These are phyloP conservation scores for Speleostelium caveatum DNA, from an alignment of 78 protist species.

Conservation along the genomic window DNA sequence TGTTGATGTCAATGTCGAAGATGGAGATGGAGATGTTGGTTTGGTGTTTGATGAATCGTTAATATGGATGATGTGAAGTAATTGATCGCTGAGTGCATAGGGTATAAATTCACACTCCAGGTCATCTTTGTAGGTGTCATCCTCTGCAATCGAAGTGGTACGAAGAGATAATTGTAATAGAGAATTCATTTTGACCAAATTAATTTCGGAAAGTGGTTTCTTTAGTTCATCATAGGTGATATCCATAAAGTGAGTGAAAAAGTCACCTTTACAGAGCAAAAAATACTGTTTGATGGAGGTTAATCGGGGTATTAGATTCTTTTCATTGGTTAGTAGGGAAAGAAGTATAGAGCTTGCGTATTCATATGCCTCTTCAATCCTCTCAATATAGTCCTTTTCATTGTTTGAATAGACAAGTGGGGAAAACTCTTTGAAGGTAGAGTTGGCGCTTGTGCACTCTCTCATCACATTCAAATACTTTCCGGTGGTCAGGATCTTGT, in stretches of 20 bases:
- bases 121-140: slow-evolving; percentile 80
- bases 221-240: slow-evolving; percentile 78
- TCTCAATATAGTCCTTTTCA: slow-evolving; percentile 44
- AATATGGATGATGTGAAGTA: slow-evolving; percentile 63
- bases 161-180: slow-evolving; percentile 78
- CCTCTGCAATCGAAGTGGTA: slow-evolving; percentile 44
- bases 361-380: slow-evolving; percentile 70
- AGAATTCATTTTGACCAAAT: slow-evolving; percentile 61
- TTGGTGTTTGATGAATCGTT: background rate
- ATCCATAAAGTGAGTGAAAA: slow-evolving; percentile 91
- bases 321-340: slow-evolving; percentile 53
- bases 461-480: slow-evolving; percentile 87
- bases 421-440: background rate
- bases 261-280: slow-evolving; percentile 89
- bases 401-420: slow-evolving; percentile 41
- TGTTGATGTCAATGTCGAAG: background rate
- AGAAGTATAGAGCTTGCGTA: slow-evolving; percentile 65
- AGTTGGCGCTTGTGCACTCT: slow-evolving; percentile 69
- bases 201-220: slow-evolving; percentile 72
- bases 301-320: slow-evolving; percentile 59
- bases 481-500: slow-evolving; percentile 74
- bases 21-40: background rate
- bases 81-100: slow-evolving; percentile 52
- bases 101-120: slow-evolving; percentile 83
- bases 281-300: slow-evolving; percentile 85